Evolutionary conservation across 441 rosid genomes (phyloP).

Genomic region (Breynia disticha): DNA sequence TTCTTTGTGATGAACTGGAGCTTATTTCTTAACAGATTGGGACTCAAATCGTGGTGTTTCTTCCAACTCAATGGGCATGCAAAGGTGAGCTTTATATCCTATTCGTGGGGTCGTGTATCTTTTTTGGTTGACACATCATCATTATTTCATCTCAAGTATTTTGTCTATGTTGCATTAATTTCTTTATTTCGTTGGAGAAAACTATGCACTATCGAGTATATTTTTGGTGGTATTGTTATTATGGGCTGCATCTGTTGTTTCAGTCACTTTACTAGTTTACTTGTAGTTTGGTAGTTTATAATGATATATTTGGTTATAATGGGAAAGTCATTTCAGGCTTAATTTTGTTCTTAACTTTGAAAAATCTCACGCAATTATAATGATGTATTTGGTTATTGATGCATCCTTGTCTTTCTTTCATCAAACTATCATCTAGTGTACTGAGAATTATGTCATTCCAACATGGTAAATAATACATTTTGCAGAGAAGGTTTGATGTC

Average conservation of each 20-base stretch:
- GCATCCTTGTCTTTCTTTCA: too few relatives aligned
- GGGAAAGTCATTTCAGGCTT: neutral
- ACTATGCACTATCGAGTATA: too few relatives aligned
- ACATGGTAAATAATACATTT: constrained; percentile 11
- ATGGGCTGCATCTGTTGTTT: too few relatives aligned
- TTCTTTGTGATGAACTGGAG: constrained; percentile 1
- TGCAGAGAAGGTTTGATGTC: constrained; percentile 98
- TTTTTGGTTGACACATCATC: constrained; percentile 4
- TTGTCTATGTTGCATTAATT: too few relatives aligned
- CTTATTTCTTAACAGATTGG: constrained; percentile 52
- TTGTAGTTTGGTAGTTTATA: too few relatives aligned
- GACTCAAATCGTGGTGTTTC: constrained; percentile 68
- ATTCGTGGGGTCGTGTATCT: constrained; percentile 7
- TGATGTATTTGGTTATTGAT: too few relatives aligned
- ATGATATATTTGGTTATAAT: too few relatives aligned
- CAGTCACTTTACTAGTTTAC: too few relatives aligned
- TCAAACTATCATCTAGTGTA: too few relatives aligned
- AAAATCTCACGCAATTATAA: neutral
- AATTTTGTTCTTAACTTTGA: neutral
- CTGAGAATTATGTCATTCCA: neutral
- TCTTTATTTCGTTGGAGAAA: too few relatives aligned
- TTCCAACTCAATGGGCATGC: constrained; percentile 34
- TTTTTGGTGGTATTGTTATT: too few relatives aligned
- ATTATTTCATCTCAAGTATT: neutral
- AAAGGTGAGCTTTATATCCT: constrained; percentile 42